A percentile compares a stretch with the other conserved stretches of the same genome.
These are phyloP conservation scores for Mentha longifolia DNA, from an alignment of 257 asterid species.

Conservation along the genomic window DNA sequence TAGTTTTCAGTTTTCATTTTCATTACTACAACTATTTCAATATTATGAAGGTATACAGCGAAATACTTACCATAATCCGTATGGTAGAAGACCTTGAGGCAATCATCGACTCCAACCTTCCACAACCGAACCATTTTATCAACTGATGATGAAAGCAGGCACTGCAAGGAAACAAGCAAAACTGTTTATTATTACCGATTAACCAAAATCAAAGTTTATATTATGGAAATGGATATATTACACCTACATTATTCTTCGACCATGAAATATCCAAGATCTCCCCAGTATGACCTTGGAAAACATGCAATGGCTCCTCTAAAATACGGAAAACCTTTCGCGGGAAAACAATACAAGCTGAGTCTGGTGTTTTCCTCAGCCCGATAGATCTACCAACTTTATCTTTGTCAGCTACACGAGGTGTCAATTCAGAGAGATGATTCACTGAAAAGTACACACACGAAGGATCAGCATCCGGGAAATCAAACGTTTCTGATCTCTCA, in stretches of 20 bases:
- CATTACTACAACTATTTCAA: constrained; percentile 7
- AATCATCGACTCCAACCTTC: constrained; percentile 74
- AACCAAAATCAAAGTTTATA: constrained; percentile 19
- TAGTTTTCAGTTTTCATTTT: neutral
- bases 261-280: constrained; percentile 86
- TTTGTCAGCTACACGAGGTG: constrained; percentile 58
- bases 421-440: constrained; percentile 69
- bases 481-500: constrained; percentile 60
- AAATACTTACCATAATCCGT: constrained; percentile 70
- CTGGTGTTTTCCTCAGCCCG: constrained; percentile 54
- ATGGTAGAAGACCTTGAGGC: constrained; percentile 76
- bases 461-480: constrained; percentile 72
- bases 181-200: neutral
- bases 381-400: constrained; percentile 49
- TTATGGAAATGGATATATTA: neutral
- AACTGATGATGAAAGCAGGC: constrained; percentile 79
- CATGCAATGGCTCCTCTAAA: constrained; percentile 75
- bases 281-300: constrained; percentile 68
- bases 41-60: neutral
- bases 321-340: constrained; percentile 82
- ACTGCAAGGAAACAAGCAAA: constrained; percentile 50
- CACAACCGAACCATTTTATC: constrained; percentile 95
- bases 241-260: constrained; percentile 78
- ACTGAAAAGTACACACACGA: constrained; percentile 83
- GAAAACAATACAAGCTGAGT: constrained; percentile 81